These are phyloP conservation scores for Dryas integrifolia DNA, from an alignment of 331 rosid species.

Conservation along the genomic window DNA sequence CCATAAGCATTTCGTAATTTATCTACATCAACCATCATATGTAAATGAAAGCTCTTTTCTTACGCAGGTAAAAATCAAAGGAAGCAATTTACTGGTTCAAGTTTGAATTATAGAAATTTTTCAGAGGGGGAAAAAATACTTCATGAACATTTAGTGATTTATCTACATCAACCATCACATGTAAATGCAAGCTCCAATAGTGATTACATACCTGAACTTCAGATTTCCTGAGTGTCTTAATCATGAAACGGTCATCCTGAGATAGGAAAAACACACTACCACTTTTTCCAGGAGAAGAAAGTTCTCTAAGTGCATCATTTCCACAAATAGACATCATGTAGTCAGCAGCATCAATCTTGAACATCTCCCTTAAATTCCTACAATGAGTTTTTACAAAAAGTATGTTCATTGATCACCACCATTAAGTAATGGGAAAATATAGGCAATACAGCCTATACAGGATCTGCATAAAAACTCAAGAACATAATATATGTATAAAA, in stretches of 20 bases:
- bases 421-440: slow-evolving; percentile 2
- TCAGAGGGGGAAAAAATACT: neutral
- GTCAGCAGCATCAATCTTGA: slow-evolving; percentile 98
- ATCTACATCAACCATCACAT: slow-evolving; percentile 1
- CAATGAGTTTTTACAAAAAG: slow-evolving; percentile 23
- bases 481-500: neutral
- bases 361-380: slow-evolving; percentile 96
- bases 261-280: slow-evolving; percentile 97
- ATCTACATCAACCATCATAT: neutral
- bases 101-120: neutral
- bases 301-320: slow-evolving; percentile 93
- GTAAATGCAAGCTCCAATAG: slow-evolving; percentile 24
- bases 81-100: slow-evolving; percentile 11
- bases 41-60: slow-evolving; percentile 8
- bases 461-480: neutral
- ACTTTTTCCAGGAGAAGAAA: slow-evolving; percentile 98
- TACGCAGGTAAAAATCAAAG: neutral
- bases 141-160: slow-evolving; percentile 6
- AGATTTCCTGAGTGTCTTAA: slow-evolving; percentile 92
- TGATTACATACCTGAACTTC: slow-evolving; percentile 86
- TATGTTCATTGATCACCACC: slow-evolving; percentile 20
- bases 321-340: slow-evolving; percentile 99
- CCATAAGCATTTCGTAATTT: slow-evolving; percentile 1
- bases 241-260: slow-evolving; percentile 98
- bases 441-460: neutral